Percentiles rank a stretch among this genome's conserved stretches.
phyloP scores from a whole-genome alignment of 2,329 filamentous ascomycete genomes.

The Pyricularia grisea region DNA sequence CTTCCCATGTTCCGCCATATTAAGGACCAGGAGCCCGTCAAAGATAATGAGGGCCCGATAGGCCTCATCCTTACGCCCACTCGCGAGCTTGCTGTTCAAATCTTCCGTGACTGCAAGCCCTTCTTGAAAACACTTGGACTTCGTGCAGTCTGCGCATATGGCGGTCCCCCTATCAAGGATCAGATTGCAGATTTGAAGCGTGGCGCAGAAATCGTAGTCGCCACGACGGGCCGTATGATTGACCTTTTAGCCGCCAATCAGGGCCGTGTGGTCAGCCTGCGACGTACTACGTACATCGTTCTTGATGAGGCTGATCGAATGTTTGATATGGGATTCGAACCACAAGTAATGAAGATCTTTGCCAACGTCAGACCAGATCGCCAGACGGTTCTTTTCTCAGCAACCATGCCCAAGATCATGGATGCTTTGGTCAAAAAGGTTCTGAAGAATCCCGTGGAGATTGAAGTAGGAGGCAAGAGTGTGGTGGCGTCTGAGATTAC shows the following conservation, averaged over 20 bases:
- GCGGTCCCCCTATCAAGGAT: constrained; percentile 91
- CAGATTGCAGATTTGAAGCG: constrained; percentile 95
- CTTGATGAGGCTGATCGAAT: constrained; percentile 96
- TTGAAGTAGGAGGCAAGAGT: constrained; percentile 81
- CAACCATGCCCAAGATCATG: constrained; percentile 91
- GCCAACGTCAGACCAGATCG: constrained; percentile 84
- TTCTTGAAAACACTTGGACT: constrained; percentile 82
- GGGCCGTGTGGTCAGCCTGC: constrained; percentile 86
- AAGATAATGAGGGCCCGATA: constrained; percentile 78
- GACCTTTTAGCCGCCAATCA: constrained; percentile 89
- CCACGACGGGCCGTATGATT: constrained; percentile 90
- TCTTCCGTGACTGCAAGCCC: constrained; percentile 88
- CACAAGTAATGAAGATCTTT: constrained; percentile 95
- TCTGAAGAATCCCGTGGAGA: constrained; percentile 76
- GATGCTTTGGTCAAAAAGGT: constrained; percentile 85
- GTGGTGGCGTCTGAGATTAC: constrained; percentile 88
- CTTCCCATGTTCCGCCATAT: constrained; percentile 98
- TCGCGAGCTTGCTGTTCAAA: constrained; percentile 86
- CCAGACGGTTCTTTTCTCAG: constrained; percentile 92
- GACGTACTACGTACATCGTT: constrained; percentile 84
- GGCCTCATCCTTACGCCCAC: constrained; percentile 89
- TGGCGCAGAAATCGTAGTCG: constrained; percentile 89
- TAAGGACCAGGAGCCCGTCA: constrained; percentile 79
- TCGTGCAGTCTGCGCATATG: constrained; percentile 85
- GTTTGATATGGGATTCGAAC: constrained; percentile 99